phyloP scores from a whole-genome alignment of 2,329 filamentous ascomycete genomes.

The Botrytis pseudocinerea region DNA sequence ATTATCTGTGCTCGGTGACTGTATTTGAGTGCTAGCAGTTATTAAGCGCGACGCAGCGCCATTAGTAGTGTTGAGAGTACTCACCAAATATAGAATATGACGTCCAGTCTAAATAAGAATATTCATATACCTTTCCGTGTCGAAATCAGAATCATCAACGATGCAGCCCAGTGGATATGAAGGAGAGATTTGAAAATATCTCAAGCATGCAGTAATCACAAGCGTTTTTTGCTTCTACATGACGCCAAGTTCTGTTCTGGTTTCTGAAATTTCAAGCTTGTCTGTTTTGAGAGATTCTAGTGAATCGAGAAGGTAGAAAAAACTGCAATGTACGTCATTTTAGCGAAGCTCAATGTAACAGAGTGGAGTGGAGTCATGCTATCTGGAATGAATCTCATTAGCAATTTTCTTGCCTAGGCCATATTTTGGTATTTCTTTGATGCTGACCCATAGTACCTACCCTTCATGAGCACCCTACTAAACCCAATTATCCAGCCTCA shows the following conservation, averaged over 20 bases:
- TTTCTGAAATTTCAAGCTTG: neutral
- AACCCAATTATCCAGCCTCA: neutral
- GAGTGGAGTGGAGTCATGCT: neutral
- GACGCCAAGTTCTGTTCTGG: neutral
- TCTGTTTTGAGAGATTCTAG: neutral
- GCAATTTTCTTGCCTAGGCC: neutral
- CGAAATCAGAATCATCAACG: neutral
- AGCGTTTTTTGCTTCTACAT: neutral
- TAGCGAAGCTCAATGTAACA: rapidly evolving
- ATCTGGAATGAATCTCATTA: neutral
- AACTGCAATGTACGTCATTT: neutral
- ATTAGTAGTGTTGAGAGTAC: neutral
- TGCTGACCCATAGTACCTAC: neutral
- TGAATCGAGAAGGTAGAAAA: neutral
- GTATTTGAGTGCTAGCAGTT: neutral
- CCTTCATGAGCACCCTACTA: neutral
- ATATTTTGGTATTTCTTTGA: neutral
- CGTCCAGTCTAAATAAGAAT: neutral
- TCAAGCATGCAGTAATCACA: neutral
- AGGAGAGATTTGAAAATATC: neutral
- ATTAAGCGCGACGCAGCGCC: neutral
- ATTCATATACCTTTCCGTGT: neutral
- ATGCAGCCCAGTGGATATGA: neutral
- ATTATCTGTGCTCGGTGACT: no score
- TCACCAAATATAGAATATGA: neutral